Conservation (phyloP, 139 green algal species). For the Chlorella sp. region DNA sequence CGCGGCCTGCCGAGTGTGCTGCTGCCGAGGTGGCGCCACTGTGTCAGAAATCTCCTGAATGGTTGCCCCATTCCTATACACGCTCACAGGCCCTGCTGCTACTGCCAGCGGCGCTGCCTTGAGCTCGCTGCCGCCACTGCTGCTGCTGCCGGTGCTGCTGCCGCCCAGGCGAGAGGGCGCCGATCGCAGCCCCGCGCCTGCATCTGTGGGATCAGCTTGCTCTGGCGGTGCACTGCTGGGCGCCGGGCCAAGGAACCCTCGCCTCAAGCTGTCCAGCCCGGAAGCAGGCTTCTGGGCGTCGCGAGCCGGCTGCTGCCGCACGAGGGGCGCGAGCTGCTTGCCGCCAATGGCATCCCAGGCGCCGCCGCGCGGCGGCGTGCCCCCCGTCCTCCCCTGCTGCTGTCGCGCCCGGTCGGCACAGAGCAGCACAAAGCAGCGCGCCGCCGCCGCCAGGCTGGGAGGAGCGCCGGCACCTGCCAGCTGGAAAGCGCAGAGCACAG, state of each 20-base stretch:
- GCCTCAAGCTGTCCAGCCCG: background rate
- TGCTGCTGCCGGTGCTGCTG: background rate
- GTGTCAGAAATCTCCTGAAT: too few species aligned
- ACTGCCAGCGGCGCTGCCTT: background rate
- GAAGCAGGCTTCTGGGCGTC: background rate
- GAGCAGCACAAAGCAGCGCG: slow-evolving; percentile 5
- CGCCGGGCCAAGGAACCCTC: background rate
- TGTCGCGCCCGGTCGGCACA: slow-evolving; percentile 16
- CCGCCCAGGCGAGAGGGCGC: too few species aligned
- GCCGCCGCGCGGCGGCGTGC: background rate
- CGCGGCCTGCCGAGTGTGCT: too few species aligned
- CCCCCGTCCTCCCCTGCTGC: slow-evolving; percentile 4
- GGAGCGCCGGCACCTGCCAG: background rate
- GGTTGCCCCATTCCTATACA: background rate
- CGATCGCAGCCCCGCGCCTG: background rate
- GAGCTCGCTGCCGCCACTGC: background rate
- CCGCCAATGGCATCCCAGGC: slow-evolving; percentile 9
- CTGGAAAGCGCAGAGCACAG: slow-evolving; percentile 4
- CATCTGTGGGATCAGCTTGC: background rate
- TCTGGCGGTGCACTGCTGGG: background rate
- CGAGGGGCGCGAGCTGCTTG: background rate
- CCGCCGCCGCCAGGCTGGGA: background rate
- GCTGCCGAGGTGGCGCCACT: too few species aligned
- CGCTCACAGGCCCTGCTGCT: too few species aligned
- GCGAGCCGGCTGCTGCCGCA: background rate